Base-by-base conservation (phyloP, 2,329 filamentous ascomycete genomes). In the Xylariaceae sp. region DNA sequence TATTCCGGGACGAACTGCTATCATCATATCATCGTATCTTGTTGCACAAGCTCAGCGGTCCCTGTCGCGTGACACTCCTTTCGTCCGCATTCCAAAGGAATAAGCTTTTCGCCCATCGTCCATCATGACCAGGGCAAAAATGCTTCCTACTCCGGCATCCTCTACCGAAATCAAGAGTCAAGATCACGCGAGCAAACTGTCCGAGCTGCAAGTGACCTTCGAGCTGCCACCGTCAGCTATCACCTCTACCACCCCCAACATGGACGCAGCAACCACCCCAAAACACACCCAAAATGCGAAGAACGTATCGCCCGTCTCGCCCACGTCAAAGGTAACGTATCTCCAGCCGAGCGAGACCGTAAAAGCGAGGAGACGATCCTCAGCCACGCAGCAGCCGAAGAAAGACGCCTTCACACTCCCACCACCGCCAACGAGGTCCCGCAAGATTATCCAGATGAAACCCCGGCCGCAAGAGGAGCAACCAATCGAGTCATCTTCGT, bases 361-460 rank as follows among this genome's bases (percentile, higher is more conserved):
- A 53, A 78, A 79, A 55, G 68, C 73, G n/a, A 69, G 76, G 41
- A 69, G 77, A 45, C 70, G 78, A 33, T 71, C 74, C 0, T 75
- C 77, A 14, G 64, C 72, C 11, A 65, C 70, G 12, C 60, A 69
- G 45, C 70, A 73, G 16, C 59, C 67, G 46, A 71, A 73, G 45
- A 83, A 81, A 54, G 78, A 82, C 55, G 72, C 77, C 38, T 94
- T 95, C 64, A 79, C 86, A 8, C 78, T 98, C 14, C 93, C 93
- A 17, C 93, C 93, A 8, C 93, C 92, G 14, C 93, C 93, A 0
- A 95, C 91, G 3, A 78, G 92, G 52, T 88, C 89, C 34, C 85
- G 92, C 59, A 97, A 94, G 71, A 97, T 98, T 64, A 97, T 97
- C 47, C 92, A 97, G 69, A 95, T 97, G 91, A 95, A 95, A 67